Evolutionary conservation across 306 rosid genomes (phyloP), one percentile per base, ranked within the genome.

Genomic region (Trifolium pratense): DNA sequence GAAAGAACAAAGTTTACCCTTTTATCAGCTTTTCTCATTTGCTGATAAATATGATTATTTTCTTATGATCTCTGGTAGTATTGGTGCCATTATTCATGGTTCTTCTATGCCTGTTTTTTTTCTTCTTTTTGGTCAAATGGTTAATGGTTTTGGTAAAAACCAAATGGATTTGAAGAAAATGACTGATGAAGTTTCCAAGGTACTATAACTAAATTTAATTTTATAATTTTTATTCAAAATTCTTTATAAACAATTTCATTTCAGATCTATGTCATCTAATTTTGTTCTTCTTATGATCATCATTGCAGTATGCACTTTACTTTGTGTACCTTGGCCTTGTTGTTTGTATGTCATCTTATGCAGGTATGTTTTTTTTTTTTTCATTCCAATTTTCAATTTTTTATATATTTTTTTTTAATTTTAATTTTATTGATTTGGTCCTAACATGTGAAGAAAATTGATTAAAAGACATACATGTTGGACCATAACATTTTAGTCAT

Each of bases 21-120:
- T 95, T 75, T 81, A 75, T 79, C 85, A 88, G 76, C 99, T 91
- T 74, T 91, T 95, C 81, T 87, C 89, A 37, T 95, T 91, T 62
- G 99, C 99, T 14, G 97, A 95, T 78, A 91, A 88, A 74, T 91
- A 76, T 68, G 99, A 95, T 51, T 87, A 68, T 42, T 49, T 87
- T 31, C 89, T 95, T 18, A 95, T 95, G 99, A 76, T 76, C 76
- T 71, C 86, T 2, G 99, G 99, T 1, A 91, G 92, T 83, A 9
- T 95, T 7, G 99, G 99, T 31, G 99, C 99, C 68, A 76, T 95
- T 25, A 48, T 95, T 68, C 99, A 95, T 76, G 99, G 99, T 76
- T 90, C 99, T 8, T 95, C 99, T 75, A 95, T 91, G 97, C 99
- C 99, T 0, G 87, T 95, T 61, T 95, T 95, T 90, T 95, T 94